Evolutionary conservation across 345 rosid genomes (phyloP).

Genomic region (Raphanus raphanistrum): DNA sequence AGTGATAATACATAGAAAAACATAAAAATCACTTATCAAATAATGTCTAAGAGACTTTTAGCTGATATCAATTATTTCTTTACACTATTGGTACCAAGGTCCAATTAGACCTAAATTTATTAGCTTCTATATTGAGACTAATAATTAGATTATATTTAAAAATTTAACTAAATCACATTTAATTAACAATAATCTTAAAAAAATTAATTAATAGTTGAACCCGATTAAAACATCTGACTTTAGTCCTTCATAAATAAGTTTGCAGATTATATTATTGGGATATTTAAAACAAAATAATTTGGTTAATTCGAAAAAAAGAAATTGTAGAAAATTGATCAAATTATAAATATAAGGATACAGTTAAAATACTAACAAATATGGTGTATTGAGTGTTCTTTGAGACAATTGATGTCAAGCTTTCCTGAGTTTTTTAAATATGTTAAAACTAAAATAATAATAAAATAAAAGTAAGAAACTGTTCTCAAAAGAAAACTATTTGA

Average conservation of each 20-base stretch:
- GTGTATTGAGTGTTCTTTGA: neutral
- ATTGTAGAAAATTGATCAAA: neutral
- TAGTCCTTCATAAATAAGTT: neutral
- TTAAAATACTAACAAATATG: neutral
- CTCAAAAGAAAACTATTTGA: neutral
- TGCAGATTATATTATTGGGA: neutral
- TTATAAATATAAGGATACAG: neutral
- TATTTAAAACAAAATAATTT: too few relatives aligned
- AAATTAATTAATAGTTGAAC: neutral
- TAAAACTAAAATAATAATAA: too few relatives aligned
- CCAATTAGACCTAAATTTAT: too few relatives aligned
- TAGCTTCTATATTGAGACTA: neutral
- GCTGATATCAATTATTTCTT: too few relatives aligned
- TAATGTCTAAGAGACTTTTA: too few relatives aligned
- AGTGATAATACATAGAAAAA: too few relatives aligned
- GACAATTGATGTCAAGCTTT: neutral
- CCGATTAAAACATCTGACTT: neutral
- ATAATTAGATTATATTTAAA: too few relatives aligned
- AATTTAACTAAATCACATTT: neutral
- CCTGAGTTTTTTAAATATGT: neutral
- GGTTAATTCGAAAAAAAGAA: neutral
- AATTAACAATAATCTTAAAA: too few relatives aligned
- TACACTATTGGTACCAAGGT: neutral
- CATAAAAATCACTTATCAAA: too few relatives aligned
- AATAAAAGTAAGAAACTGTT: neutral